Evolutionary conservation across 2,329 filamentous ascomycete species (phyloP), one percentile per base, ranked within the genome.

Genomic region (Microsporum ferrugineum): DNA sequence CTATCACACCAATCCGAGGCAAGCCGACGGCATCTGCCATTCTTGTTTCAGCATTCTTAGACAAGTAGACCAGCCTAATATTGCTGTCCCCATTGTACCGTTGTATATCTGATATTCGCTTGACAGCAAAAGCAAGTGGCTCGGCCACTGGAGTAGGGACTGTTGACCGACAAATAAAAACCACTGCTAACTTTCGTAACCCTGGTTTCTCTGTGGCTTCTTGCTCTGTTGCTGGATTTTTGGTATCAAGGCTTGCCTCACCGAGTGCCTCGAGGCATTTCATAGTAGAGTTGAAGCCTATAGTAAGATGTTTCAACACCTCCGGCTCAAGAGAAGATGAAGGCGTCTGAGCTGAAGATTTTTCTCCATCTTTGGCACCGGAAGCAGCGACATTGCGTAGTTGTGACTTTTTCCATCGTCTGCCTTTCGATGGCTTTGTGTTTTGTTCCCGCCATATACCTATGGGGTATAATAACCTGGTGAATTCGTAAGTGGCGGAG

Each of bases 21-120:
- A 63, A 8, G 17, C 57, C 57, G 29, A 60, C 27, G n/a, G 57
- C 62, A 31, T 34, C 41, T 4, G 60, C 41, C 57, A 63, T 34
- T 27, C 57, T 38, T 29, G 31, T 23, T 14, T 55, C 57, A 3
- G 62, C 47, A 31, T 45, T 57, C 17, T 57, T 67, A 10, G 70
- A 65, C 1, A 78, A 68, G 8, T 68, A 62, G 8, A 78, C 64
- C 5, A 77, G 67, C 12, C 70, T 70, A 8, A 68, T 71, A 23
- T 64, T 62, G 17, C 60, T 10, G 10, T 27, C 57, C 31, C 64
- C 38, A 7, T 62, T 61, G 5, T 45, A 34, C 33, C 65, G 60
- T 43, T 60, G 27, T 27, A 39, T 53, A 2, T 58, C 58, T 17
- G 63, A 68, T 53, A 66, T 64, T 14, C 60, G 58, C n/a, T 63